Evolutionary conservation across 106 monocot genomes (phyloP).

Genomic region (Agapanthus africanus): DNA sequence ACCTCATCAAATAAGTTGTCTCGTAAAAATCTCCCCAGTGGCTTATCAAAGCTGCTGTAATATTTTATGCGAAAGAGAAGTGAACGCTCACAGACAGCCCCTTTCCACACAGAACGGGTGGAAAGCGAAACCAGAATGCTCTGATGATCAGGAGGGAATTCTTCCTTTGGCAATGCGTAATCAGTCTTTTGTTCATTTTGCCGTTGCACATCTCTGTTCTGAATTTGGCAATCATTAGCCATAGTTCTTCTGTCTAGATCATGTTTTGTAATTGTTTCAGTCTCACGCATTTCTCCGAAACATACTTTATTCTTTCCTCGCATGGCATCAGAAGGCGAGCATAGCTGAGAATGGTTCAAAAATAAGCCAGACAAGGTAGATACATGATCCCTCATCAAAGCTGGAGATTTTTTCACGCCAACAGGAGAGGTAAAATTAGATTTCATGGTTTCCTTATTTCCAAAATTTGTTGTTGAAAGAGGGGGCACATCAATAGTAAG

Average conservation of each 20-base stretch:
- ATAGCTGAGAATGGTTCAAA: background rate
- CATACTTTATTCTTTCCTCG: slow-evolving; percentile 24
- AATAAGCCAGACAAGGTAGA: background rate
- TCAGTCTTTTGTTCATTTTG: slow-evolving; percentile 20
- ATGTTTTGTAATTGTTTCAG: slow-evolving; percentile 6
- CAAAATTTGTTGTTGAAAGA: slow-evolving; percentile 1
- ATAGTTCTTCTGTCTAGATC: background rate
- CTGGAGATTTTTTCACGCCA: slow-evolving; percentile 14
- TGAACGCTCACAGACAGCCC: slow-evolving; percentile 63
- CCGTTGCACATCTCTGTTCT: background rate
- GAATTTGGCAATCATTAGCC: background rate
- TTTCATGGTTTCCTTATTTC: slow-evolving; percentile 4
- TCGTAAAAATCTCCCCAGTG: slow-evolving; percentile 56
- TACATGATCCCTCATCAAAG: slow-evolving; percentile 1
- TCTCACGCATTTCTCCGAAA: slow-evolving; percentile 19
- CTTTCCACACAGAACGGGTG: slow-evolving; percentile 69
- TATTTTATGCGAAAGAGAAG: slow-evolving; percentile 75
- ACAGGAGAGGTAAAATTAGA: slow-evolving; percentile 12
- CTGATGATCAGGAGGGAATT: slow-evolving; percentile 59
- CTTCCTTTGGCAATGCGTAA: slow-evolving; percentile 26
- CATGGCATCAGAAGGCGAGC: background rate
- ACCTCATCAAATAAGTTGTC: slow-evolving; percentile 74
- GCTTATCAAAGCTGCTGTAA: slow-evolving; percentile 71
- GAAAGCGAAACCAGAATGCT: slow-evolving; percentile 71
- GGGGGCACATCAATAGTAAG: background rate